A percentile compares a stretch with the other conserved stretches of the same genome.
These are phyloP conservation scores for Penicillium crystallinum DNA, from an alignment of 495 filamentous ascomycete genomes.

Conservation along the genomic window DNA sequence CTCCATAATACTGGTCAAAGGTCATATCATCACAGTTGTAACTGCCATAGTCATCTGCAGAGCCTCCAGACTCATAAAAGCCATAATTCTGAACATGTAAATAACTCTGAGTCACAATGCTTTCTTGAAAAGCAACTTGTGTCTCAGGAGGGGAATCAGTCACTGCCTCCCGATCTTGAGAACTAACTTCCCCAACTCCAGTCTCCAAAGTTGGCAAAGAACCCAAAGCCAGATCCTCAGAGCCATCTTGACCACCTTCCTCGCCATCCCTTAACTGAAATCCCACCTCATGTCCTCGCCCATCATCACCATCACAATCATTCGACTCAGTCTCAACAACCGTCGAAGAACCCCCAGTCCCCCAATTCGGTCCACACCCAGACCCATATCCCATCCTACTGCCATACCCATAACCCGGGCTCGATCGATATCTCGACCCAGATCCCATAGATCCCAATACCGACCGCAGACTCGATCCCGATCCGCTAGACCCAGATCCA, in stretches of 20 bases:
- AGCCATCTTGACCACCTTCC: too few relatives aligned
- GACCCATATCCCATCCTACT: background rate
- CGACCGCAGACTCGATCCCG: too few relatives aligned
- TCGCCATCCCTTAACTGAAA: too few relatives aligned
- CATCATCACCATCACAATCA: background rate
- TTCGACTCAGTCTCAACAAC: background rate
- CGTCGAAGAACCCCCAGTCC: background rate
- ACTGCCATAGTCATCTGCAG: background rate
- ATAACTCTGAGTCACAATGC: background rate
- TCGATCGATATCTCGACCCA: background rate
- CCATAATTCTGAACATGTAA: background rate
- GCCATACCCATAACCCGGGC: background rate
- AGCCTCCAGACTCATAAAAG: background rate
- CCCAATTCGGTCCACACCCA: background rate
- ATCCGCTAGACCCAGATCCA: background rate
- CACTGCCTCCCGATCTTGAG: background rate
- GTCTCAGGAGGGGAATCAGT: background rate
- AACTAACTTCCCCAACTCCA: background rate
- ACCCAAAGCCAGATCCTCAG: background rate
- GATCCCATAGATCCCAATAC: background rate
- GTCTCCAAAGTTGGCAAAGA: background rate
- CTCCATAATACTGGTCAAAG: background rate
- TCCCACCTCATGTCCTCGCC: background rate
- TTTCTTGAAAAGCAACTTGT: background rate
- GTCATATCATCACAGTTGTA: background rate